Conservation (phyloP, 2,329 filamentous ascomycete species). For the Setomelanomma holmii region DNA sequence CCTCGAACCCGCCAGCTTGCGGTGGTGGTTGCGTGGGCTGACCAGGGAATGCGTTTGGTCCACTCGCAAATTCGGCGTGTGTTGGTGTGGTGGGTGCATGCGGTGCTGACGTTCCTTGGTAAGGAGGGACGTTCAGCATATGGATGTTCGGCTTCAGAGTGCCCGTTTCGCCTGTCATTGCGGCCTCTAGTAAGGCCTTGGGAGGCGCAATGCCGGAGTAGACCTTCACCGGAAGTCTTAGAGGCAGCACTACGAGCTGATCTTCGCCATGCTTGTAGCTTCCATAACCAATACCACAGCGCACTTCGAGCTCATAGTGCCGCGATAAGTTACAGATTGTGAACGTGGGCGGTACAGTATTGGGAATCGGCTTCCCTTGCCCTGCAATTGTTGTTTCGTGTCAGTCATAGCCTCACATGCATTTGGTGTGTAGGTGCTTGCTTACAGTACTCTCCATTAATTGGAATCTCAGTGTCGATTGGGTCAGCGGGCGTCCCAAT, state of each 20-base stretch:
- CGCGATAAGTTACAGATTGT: conserved; percentile 86
- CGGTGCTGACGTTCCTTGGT: conserved; percentile 19
- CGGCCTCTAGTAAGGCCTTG: conserved; percentile 73
- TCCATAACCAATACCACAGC: conserved; percentile 79
- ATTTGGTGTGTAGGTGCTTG: neutral
- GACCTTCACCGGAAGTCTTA: conserved; percentile 80
- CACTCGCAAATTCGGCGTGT: conserved; percentile 27
- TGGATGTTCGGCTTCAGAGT: conserved; percentile 13
- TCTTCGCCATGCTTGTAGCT: conserved; percentile 62
- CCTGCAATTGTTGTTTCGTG: too few relatives aligned
- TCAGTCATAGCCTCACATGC: too few relatives aligned
- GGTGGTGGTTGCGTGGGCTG: conserved; percentile 25
- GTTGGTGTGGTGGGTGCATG: conserved; percentile 36
- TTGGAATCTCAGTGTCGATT: conserved; percentile 70
- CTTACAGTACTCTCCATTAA: conserved; percentile 69
- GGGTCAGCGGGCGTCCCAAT: conserved; percentile 66
- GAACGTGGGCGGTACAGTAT: conserved; percentile 86
- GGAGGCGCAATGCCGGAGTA: conserved; percentile 90
- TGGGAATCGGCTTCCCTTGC: conserved; percentile 75
- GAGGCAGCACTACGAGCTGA: conserved; percentile 79
- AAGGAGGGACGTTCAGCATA: conserved; percentile 21
- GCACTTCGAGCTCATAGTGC: conserved; percentile 82
- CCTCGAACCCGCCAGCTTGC: conserved; percentile 58
- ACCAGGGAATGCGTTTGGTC: conserved; percentile 26
- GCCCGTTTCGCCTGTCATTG: conserved; percentile 46